Evolutionary conservation across 2,329 filamentous ascomycete species (phyloP), one percentile per base, ranked within the genome.

Genomic region (Paraconiothyrium sp.): DNA sequence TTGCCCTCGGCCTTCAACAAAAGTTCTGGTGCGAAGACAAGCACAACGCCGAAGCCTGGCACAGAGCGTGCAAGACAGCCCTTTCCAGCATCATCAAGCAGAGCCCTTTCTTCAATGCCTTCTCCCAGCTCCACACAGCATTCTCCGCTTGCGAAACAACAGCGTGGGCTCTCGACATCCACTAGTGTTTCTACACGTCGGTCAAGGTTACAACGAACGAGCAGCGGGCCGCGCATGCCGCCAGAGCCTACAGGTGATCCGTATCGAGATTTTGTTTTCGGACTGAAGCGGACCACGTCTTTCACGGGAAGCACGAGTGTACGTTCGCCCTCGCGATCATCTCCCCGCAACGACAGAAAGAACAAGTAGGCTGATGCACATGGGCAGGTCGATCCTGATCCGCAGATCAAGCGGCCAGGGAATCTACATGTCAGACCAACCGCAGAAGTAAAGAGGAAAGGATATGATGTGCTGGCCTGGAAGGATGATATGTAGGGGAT

Each of bases 291-390:
- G 6, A 37, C 54, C 27, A 71, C 67, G 1, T 67, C 67, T 0
- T 62, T 58, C 13, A 75, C 68, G 0, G 73, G 69, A 4, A 72
- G 64, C 47, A 68, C 56, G 1, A 48, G 54, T 37, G 73, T 74
- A 65, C 70, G 70, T 70, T 13, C 62, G 16, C 32, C 47, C 52
- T 20, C 41, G 9, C 39, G 34, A 22, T 22, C 30, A 14, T 30
- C 2, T n/a, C 3, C 24, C 20, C 13, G n/a, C 30, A 20, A 47
- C n/a, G 8, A 27, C 2, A 30, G n/a, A 11, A 56, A 37, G 49
- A 20, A 43, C 14, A 34, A 16, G n/a, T 49, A 34, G 32, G 27
- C 51, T 51, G 46, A 59, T 44, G 30, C 11, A 30, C 32, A 37
- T 22, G 16, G 48, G 14, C 32, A 54, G 32, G 22, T 57, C 27